These are phyloP conservation scores for Dioscorea zingiberensis DNA, from an alignment of 106 monocot species.

Conservation along the genomic window DNA sequence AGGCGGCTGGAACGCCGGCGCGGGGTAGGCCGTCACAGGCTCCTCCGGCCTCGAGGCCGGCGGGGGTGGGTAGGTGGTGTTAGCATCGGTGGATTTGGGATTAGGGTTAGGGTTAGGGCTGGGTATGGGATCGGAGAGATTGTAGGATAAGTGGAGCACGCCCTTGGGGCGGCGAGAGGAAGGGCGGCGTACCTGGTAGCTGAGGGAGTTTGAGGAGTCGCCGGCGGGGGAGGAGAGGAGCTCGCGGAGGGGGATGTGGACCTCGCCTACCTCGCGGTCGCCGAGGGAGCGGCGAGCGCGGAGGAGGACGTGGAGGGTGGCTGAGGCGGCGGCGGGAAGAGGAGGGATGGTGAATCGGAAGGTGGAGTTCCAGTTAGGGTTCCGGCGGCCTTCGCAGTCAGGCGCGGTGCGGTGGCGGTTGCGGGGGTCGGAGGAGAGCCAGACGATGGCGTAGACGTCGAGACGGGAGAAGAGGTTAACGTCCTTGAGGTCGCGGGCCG, in stretches of 20 bases:
- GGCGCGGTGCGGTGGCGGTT: constrained; percentile 46
- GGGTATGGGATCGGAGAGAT: constrained; percentile 34
- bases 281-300: constrained; percentile 52
- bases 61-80: neutral
- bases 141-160: constrained; percentile 77
- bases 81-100: neutral
- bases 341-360: constrained; percentile 51
- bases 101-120: neutral
- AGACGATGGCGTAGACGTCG: constrained; percentile 71
- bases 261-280: constrained; percentile 89
- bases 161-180: constrained; percentile 52
- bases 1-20: constrained; percentile 15
- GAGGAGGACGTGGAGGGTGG: constrained; percentile 42
- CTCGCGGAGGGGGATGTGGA: constrained; percentile 60
- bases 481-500: constrained; percentile 73
- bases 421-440: constrained; percentile 46
- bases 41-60: constrained; percentile 6
- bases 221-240: constrained; percentile 26
- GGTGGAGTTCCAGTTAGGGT: constrained; percentile 70
- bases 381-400: constrained; percentile 41
- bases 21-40: constrained; percentile 42
- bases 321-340: neutral
- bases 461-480: constrained; percentile 63
- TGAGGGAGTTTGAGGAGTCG: constrained; percentile 14
- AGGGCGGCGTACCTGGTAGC: constrained; percentile 57